Conservation (phyloP, 768 basidiomycete species). For the Mrakia hoshinonis region DNA sequence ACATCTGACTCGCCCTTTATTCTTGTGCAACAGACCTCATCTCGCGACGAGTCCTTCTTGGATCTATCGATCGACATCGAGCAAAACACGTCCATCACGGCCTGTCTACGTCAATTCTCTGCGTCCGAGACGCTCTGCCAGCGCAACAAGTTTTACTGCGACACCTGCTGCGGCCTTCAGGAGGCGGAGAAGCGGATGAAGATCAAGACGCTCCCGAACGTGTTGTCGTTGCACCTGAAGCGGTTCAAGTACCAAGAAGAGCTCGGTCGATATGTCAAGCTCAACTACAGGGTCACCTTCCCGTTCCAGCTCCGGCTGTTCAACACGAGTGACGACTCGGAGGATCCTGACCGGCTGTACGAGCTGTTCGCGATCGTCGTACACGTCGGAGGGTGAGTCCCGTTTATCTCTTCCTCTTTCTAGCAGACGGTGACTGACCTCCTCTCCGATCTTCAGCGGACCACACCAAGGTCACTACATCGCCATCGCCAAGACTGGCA, state of each 20-base stretch:
- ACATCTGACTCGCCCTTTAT: neutral
- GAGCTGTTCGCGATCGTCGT: conserved; percentile 93
- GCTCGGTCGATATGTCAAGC: conserved; percentile 79
- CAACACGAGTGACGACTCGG: conserved; percentile 90
- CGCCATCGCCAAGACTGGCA: conserved; percentile 72
- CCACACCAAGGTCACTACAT: conserved; percentile 99
- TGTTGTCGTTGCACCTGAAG: conserved; percentile 91
- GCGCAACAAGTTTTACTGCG: conserved; percentile 97
- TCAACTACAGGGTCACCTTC: conserved; percentile 93
- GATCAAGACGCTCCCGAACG: conserved; percentile 89
- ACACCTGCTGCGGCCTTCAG: conserved; percentile 89
- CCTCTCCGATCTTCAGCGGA: conserved; percentile 51
- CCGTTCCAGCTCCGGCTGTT: conserved; percentile 89
- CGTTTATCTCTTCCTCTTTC: conserved; percentile 27
- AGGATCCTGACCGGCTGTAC: conserved; percentile 85
- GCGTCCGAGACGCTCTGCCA: conserved; percentile 98
- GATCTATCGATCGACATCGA: conserved; percentile 99
- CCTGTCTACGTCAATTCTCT: conserved; percentile 91
- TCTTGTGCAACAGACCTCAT: conserved; percentile 54
- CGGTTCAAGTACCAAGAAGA: conserved; percentile 98
- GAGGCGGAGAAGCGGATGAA: conserved; percentile 99
- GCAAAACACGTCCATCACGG: conserved; percentile 91
- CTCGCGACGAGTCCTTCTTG: conserved; percentile 90
- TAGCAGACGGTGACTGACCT: neutral
- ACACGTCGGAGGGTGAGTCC: conserved; percentile 91